Evolutionary conservation across 306 rosid genomes (phyloP).

Genomic region (Malus domestica): ASM211411v1 NC_041798.1:28971501-28972000

Average conservation of each 20-base stretch:
- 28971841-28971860: conserved; percentile 30
- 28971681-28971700: background rate
- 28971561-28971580: background rate
- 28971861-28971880: conserved; percentile 36
- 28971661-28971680: background rate
- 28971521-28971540: background rate
- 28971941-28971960: conserved; percentile 87
- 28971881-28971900: conserved; percentile 56
- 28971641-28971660: background rate
- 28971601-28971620: background rate
- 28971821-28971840: conserved; percentile 39
- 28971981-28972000: conserved; percentile 84
- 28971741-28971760: conserved; percentile 3
- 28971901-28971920: conserved; percentile 69
- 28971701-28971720: background rate
- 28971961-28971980: conserved; percentile 91
- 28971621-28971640: background rate
- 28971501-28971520: no score
- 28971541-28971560: no score
- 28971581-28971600: background rate
- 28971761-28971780: conserved; percentile 19
- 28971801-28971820: conserved; percentile 18
- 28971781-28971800: background rate
- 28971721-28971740: background rate
- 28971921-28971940: conserved; percentile 78